These are phyloP conservation scores for Nakaseomyces glabratus DNA, from an alignment of 1,139 yeast species.

Conservation along the genomic window DNA sequence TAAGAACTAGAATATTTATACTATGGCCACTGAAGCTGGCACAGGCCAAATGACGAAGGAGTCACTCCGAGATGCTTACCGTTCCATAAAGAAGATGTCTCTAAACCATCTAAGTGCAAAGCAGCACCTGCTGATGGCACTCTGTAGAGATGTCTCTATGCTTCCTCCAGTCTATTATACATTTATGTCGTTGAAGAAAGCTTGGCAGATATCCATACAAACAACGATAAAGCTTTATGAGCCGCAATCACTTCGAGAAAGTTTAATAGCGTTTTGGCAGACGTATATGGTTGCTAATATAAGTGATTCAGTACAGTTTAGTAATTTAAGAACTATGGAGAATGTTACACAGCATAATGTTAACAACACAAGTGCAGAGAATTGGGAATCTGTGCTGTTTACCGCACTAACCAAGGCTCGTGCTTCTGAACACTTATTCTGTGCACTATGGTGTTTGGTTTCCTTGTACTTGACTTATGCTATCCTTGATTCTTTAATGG, in stretches of 20 bases:
- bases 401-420: slow-evolving; percentile 45
- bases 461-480: slow-evolving; percentile 77
- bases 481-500: slow-evolving; percentile 81
- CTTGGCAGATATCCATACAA: slow-evolving; percentile 27
- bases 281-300: slow-evolving; percentile 31
- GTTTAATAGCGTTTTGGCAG: slow-evolving; percentile 33
- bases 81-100: slow-evolving; percentile 26
- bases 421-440: slow-evolving; percentile 59
- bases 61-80: slow-evolving; percentile 15
- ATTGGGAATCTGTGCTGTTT: slow-evolving; percentile 14
- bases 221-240: slow-evolving; percentile 26
- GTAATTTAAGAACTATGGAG: slow-evolving; percentile 6
- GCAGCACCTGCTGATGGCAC: slow-evolving; percentile 66
- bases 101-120: slow-evolving; percentile 48
- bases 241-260: slow-evolving; percentile 27
- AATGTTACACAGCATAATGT: background rate
- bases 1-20: too few species aligned
- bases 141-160: slow-evolving; percentile 64
- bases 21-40: slow-evolving; percentile 1
- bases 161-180: slow-evolving; percentile 55
- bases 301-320: slow-evolving; percentile 8
- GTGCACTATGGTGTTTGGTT: slow-evolving; percentile 78
- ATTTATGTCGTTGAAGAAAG: slow-evolving; percentile 46
- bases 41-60: background rate
- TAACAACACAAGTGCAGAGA: slow-evolving; percentile 17